Evolutionary conservation across 1,139 yeast species (phyloP).

Genomic region (Yamadazyma epiphylla): DNA sequence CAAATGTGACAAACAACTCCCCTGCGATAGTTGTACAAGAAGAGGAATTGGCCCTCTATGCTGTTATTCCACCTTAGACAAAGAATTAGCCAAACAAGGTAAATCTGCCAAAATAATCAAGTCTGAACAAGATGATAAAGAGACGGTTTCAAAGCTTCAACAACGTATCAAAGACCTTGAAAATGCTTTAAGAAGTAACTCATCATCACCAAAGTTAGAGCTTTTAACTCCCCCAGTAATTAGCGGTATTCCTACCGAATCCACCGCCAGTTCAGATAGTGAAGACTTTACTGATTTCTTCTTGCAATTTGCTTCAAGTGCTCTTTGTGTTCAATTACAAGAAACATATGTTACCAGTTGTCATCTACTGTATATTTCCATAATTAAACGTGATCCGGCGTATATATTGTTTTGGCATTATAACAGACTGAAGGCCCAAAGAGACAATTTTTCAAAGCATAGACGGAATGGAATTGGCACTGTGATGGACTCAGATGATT

Average conservation of each 20-base stretch:
- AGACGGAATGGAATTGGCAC: conserved; percentile 8
- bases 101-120: conserved; percentile 8
- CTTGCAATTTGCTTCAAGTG: conserved; percentile 3
- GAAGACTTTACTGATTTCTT: conserved; percentile 10
- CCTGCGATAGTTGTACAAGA: conserved; percentile 14
- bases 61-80: conserved; percentile 13
- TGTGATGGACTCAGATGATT: conserved; percentile 6
- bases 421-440: conserved; percentile 7
- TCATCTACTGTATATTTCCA: conserved; percentile 10
- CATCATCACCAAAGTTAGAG: conserved; percentile 3
- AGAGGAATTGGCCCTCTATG: conserved; percentile 12
- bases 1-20: conserved; percentile 14
- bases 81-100: conserved; percentile 14
- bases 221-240: conserved; percentile 1
- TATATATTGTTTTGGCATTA: conserved; percentile 11
- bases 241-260: neutral
- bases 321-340: conserved; percentile 7
- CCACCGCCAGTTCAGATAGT: conserved; percentile 1
- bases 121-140: conserved; percentile 1
- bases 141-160: conserved; percentile 1
- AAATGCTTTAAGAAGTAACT: neutral
- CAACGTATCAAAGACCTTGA: conserved; percentile 3
- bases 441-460: conserved; percentile 4
- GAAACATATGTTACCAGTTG: conserved; percentile 9
- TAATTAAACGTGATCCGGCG: conserved; percentile 10